Evolutionary conservation across 2,329 filamentous ascomycete species (phyloP).

Genomic region (Ustilaginoidea virens): DNA sequence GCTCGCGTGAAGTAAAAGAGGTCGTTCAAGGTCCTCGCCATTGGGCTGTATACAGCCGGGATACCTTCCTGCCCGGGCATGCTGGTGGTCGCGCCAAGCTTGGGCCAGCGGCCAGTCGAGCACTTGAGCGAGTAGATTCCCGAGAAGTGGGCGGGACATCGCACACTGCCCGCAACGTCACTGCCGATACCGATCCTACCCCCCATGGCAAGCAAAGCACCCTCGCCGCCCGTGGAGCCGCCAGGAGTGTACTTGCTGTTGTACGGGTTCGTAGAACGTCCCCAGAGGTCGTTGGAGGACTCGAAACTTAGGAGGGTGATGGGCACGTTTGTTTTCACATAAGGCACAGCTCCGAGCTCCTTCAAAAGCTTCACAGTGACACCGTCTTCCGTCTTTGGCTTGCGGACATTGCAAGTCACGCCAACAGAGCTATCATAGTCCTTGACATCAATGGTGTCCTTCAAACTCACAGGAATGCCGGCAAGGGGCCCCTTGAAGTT

Average conservation of each 20-base stretch:
- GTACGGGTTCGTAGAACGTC: slow-evolving; percentile 67
- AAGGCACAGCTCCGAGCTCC: slow-evolving; percentile 76
- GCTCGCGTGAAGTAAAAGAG: slow-evolving; percentile 70
- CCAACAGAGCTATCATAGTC: slow-evolving; percentile 76
- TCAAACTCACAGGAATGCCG: slow-evolving; percentile 74
- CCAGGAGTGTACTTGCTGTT: slow-evolving; percentile 74
- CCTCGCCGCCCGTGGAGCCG: slow-evolving; percentile 77
- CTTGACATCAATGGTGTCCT: slow-evolving; percentile 64
- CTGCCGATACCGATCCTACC: slow-evolving; percentile 81
- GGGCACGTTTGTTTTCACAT: slow-evolving; percentile 84
- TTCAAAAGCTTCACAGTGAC: slow-evolving; percentile 63
- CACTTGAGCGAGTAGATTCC: slow-evolving; percentile 80
- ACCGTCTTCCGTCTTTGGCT: slow-evolving; percentile 53
- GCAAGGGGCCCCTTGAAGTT: slow-evolving; percentile 73
- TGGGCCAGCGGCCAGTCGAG: slow-evolving; percentile 82
- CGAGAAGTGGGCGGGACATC: slow-evolving; percentile 75
- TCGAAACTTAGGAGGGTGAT: slow-evolving; percentile 80
- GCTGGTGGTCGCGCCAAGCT: slow-evolving; percentile 66
- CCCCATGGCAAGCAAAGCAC: slow-evolving; percentile 64
- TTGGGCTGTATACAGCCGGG: slow-evolving; percentile 77
- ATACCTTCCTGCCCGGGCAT: slow-evolving; percentile 91
- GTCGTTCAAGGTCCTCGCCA: slow-evolving; percentile 75
- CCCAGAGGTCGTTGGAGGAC: slow-evolving; percentile 66
- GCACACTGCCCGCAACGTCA: slow-evolving; percentile 80
- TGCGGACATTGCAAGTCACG: slow-evolving; percentile 57